Conservation (phyloP, 176 grass and related monocot species). For the Avena sativa region DNA sequence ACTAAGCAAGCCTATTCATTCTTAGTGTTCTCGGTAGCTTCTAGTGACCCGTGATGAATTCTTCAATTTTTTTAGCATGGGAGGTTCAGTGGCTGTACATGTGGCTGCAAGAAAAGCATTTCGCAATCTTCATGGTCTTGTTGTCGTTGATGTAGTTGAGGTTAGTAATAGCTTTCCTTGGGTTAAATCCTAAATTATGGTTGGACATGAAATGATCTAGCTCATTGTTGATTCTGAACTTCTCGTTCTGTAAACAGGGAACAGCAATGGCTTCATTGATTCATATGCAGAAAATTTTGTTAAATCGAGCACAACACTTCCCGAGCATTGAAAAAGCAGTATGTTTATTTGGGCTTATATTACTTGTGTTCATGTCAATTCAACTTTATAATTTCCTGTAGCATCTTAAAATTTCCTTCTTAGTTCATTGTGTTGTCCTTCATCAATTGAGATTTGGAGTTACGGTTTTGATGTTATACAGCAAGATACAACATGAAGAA, state of each 20-base stretch:
- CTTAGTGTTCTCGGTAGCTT: background rate
- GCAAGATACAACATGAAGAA: background rate
- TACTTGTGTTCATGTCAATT: conserved; percentile 13
- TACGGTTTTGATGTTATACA: conserved; percentile 24
- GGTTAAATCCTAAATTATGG: background rate
- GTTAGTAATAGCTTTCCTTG: conserved; percentile 56
- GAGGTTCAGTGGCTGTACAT: conserved; percentile 93
- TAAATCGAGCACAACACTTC: conserved; percentile 80
- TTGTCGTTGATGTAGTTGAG: conserved; percentile 99
- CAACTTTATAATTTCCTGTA: conserved; percentile 14
- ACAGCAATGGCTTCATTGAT: conserved; percentile 93
- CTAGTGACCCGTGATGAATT: conserved; percentile 11
- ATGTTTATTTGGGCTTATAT: conserved; percentile 44
- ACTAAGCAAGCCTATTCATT: conserved; percentile 25
- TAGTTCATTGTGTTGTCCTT: conserved; percentile 7
- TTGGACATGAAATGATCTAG: background rate
- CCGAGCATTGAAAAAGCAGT: conserved; percentile 88
- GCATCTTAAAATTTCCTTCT: conserved; percentile 6
- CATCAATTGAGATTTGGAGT: conserved; percentile 11
- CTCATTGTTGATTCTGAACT: conserved; percentile 30
- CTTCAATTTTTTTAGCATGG: conserved; percentile 68
- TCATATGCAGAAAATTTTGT: conserved; percentile 98
- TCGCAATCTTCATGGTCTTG: conserved; percentile 75
- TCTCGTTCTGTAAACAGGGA: conserved; percentile 57
- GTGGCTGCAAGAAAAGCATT: conserved; percentile 81